These are phyloP conservation scores for Sugiyamaella chiloensis DNA, from an alignment of 805 yeast genomes.

Conservation along the genomic window DNA sequence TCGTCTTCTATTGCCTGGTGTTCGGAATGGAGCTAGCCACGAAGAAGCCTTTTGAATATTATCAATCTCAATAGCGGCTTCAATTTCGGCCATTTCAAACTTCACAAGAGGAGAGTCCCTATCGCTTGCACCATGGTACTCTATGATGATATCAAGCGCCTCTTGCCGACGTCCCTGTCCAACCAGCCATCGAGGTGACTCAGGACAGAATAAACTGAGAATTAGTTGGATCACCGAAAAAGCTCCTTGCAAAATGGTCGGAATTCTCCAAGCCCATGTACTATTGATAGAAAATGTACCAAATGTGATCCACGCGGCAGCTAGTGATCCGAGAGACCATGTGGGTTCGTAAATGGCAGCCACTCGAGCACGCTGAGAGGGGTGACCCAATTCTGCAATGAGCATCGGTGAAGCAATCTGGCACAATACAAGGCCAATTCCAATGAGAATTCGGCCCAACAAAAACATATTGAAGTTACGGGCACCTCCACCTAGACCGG, in stretches of 20 bases:
- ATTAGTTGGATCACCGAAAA: slow-evolving; percentile 55
- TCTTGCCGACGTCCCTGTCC: slow-evolving; percentile 43
- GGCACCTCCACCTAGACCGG: slow-evolving; percentile 44
- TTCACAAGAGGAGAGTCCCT: slow-evolving; percentile 9
- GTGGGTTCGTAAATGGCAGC: slow-evolving; percentile 66
- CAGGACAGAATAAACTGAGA: slow-evolving; percentile 64
- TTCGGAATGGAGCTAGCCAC: slow-evolving; percentile 20
- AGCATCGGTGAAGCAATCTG: slow-evolving; percentile 83
- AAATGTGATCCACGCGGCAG: slow-evolving; percentile 73
- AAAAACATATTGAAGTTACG: slow-evolving; percentile 59
- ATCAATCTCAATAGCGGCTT: slow-evolving; percentile 24
- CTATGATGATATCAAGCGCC: slow-evolving; percentile 47
- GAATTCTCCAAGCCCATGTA: slow-evolving; percentile 65
- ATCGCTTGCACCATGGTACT: slow-evolving; percentile 29
- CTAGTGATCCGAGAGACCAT: slow-evolving; percentile 65
- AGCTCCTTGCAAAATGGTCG: slow-evolving; percentile 64
- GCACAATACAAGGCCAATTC: slow-evolving; percentile 72
- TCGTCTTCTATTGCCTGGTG: slow-evolving; percentile 17
- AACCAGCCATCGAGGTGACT: slow-evolving; percentile 71
- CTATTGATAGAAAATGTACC: slow-evolving; percentile 49
- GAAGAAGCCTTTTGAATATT: slow-evolving; percentile 17
- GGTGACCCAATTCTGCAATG: slow-evolving; percentile 66
- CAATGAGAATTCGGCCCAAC: slow-evolving; percentile 64
- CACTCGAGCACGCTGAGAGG: slow-evolving; percentile 57
- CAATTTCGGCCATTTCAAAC: slow-evolving; percentile 30